Conservation (phyloP, 169 alveolate species). For the Cryptosporidium sp. region DNA sequence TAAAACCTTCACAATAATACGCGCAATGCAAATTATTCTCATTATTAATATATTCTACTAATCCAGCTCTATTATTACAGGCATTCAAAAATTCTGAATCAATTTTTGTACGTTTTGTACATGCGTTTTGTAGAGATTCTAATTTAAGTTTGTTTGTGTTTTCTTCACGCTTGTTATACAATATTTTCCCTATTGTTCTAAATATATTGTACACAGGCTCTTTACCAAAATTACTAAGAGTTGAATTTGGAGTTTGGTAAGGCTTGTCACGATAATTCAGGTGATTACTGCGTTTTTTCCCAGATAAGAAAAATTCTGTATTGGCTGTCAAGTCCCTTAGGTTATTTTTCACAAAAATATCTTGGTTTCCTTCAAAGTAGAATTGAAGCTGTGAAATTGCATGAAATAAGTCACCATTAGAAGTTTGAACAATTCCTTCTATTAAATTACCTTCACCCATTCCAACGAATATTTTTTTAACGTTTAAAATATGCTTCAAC, state of each 20-base stretch:
- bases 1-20: conserved; percentile 26
- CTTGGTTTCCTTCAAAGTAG: not conserved
- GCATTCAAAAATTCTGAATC: not conserved
- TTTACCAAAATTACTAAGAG: conserved; percentile 21
- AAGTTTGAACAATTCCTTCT: conserved; percentile 26
- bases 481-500: conserved; percentile 7
- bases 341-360: not conserved
- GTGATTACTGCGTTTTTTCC: not conserved
- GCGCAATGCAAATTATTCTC: not conserved
- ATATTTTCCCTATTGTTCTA: conserved; percentile 54
- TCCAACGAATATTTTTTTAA: not conserved
- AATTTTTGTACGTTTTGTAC: conserved; percentile 3
- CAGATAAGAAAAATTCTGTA: not conserved
- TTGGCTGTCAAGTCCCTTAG: not conserved
- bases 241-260: not conserved
- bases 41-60: not conserved
- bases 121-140: not conserved
- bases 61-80: not conserved
- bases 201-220: conserved; percentile 49
- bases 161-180: conserved; percentile 61
- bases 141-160: not conserved
- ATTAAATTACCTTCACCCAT: not conserved
- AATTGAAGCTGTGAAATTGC: conserved; percentile 60
- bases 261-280: not conserved
- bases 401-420: conserved; percentile 56